Conservation (phyloP, 208 protist genomes). For the Plasmodiophora brassicae region DNA sequence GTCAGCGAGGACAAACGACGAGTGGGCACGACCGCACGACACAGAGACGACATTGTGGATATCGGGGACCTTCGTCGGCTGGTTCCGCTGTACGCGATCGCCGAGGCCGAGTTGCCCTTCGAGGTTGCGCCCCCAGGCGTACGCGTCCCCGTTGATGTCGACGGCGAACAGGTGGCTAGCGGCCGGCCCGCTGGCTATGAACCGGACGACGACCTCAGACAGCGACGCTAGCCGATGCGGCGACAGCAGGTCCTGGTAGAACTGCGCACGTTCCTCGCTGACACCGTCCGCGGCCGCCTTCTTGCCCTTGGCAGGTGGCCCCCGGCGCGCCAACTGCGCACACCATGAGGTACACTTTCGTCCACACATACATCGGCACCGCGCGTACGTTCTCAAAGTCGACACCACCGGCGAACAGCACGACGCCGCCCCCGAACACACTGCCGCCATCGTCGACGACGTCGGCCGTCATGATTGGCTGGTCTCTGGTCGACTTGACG, state of each 20-base stretch:
- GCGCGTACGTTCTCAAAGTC: not conserved
- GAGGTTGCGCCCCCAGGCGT: slow-evolving; percentile 24
- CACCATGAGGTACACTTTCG: too few relatives aligned
- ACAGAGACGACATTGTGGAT: not conserved
- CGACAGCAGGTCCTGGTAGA: slow-evolving; percentile 20
- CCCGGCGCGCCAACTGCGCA: not conserved
- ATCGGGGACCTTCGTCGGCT: not conserved
- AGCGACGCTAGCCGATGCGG: not conserved
- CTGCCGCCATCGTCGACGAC: too few relatives aligned
- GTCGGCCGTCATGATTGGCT: too few relatives aligned
- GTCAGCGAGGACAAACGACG: not conserved
- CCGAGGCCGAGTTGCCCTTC: slow-evolving; percentile 2
- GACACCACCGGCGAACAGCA: not conserved
- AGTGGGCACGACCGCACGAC: not conserved
- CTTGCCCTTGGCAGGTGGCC: slow-evolving; percentile 3
- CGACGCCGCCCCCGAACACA: too few relatives aligned
- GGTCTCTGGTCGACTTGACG: too few relatives aligned
- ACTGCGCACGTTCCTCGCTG: not conserved
- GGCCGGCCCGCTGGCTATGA: slow-evolving; percentile 8
- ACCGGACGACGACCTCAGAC: not conserved
- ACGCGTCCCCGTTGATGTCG: not conserved
- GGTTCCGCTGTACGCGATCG: not conserved
- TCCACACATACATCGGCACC: too few relatives aligned
- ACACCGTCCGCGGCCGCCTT: not conserved
- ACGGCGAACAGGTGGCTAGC: not conserved